Percentiles rank a stretch among this genome's conserved stretches.
Conservation (phyloP, 2,329 filamentous ascomycete species). For the Cladosporium austrohemisphaericum region DNA sequence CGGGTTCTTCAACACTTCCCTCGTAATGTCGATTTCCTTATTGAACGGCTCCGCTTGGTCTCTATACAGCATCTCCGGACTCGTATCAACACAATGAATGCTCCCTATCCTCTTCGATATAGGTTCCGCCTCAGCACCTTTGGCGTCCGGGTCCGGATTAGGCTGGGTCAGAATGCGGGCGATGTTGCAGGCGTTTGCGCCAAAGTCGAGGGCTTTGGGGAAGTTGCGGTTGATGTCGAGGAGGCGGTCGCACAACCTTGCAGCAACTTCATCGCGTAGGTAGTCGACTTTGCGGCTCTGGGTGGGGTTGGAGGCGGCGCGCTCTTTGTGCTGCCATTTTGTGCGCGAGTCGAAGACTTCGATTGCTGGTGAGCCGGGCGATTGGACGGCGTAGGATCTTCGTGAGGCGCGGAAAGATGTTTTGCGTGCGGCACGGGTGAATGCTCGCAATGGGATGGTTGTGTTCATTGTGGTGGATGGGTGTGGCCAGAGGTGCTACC, state of each 20-base stretch:
- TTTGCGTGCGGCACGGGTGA: too few relatives aligned
- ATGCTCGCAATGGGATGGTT: not conserved
- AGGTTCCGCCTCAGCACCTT: conserved; percentile 59
- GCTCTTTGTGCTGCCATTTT: conserved; percentile 90
- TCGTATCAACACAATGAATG: conserved; percentile 79
- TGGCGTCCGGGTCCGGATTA: conserved; percentile 62
- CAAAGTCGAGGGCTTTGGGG: conserved; percentile 80
- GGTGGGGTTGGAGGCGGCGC: conserved; percentile 67
- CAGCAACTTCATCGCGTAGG: conserved; percentile 86
- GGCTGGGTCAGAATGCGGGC: conserved; percentile 67
- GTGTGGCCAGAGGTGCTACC: too few relatives aligned
- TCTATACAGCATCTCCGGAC: conserved; percentile 70
- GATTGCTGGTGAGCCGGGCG: conserved; percentile 70
- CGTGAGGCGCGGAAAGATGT: not conserved
- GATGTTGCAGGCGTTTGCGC: conserved; percentile 93
- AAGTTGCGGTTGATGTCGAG: conserved; percentile 91
- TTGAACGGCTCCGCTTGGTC: conserved; percentile 75
- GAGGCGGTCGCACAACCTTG: conserved; percentile 77
- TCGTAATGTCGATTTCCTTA: conserved; percentile 64
- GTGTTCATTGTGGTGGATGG: not conserved
- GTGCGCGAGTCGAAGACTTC: conserved; percentile 86
- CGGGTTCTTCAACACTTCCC: conserved; percentile 70
- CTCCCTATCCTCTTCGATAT: conserved; percentile 68
- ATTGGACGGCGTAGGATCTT: conserved; percentile 68
- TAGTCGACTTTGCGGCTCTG: conserved; percentile 82